Base-by-base conservation (phyloP, 768 basidiomycete species). In the Tylopilus subfusipes region DNA sequence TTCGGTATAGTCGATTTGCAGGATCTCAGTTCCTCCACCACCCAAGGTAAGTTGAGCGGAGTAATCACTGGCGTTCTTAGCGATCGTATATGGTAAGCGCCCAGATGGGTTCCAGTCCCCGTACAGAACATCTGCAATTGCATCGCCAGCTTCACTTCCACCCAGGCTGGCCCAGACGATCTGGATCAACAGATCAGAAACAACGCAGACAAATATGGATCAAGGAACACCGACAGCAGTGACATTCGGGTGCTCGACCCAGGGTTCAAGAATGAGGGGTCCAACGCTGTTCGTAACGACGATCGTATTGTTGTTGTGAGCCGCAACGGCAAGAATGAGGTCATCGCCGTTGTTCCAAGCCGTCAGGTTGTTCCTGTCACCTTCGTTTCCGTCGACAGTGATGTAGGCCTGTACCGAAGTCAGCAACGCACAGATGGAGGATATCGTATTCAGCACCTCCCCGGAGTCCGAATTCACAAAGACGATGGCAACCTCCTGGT, bases 401-500 rank as follows among this genome's bases (percentile, higher is more conserved):
- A 78, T 72, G 62, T 88, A 89, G 3, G 51, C 72, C 64, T 80
- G 69, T 1, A 27, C 11, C 10, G 7, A 31, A 18, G 22, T 63
- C 30, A 67, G 51, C 6, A 19, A 39, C 16, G 36, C 3, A 11
- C 18, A 18, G 9, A 22, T 24, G 7, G 19, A 30, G 27, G 8
- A 16, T 7, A 45, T 30, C 5, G 10, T 4, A 39, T 34, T 52
- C 46, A 55, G 11, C 16, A 74, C 82, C 72, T 95, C 93, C 22
- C 93, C 93, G 7, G 90, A 92, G 66, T 94, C 87, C 2, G 88
- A 78, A 57, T 85, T 83, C 59, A 93, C 77, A 69, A 93, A 93
- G 11, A 95, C 91, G 38, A 95, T 75, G 2, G 86, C 86, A 9
- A 84, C 85, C 19, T 83, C 82, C 56, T 79, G 78, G 38, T 65